A percentile compares a stretch with the other conserved stretches of the same genome.
phyloP scores from a whole-genome alignment of 495 filamentous ascomycete species.

The Aspergillus saccharolyticus region DNA sequence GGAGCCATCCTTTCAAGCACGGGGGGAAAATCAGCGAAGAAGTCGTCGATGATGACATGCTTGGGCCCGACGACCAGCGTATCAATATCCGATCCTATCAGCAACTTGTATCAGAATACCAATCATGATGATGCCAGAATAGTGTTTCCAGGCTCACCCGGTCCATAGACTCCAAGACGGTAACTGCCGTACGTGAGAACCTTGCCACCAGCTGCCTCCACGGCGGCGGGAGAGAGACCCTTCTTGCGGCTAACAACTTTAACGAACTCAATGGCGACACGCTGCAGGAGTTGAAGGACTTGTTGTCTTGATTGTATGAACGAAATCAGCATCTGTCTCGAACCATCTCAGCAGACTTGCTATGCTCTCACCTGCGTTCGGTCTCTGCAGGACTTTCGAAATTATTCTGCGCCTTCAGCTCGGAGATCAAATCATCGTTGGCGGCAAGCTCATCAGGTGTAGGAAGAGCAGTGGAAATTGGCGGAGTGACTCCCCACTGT shows the following conservation, averaged over 20 bases:
- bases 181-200: slow-evolving; percentile 96
- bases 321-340: slow-evolving; percentile 8
- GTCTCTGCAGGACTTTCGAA: slow-evolving; percentile 81
- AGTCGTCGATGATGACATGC: slow-evolving; percentile 80
- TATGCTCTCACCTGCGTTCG: slow-evolving; percentile 57
- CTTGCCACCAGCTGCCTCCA: slow-evolving; percentile 79
- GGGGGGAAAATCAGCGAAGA: slow-evolving; percentile 80
- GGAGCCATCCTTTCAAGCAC: slow-evolving; percentile 69
- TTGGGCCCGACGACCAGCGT: slow-evolving; percentile 87
- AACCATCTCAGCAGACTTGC: background rate
- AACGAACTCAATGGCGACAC: slow-evolving; percentile 79
- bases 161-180: slow-evolving; percentile 87
- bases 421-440: slow-evolving; percentile 72
- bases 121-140: background rate
- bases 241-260: slow-evolving; percentile 69
- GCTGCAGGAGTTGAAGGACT: slow-evolving; percentile 67
- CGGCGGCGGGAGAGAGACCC: slow-evolving; percentile 66
- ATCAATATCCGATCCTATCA: slow-evolving; percentile 86
- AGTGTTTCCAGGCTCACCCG: slow-evolving; percentile 44
- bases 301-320: slow-evolving; percentile 25
- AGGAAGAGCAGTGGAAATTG: slow-evolving; percentile 72
- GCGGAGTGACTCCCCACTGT: slow-evolving; percentile 78
- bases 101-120: slow-evolving; percentile 10
- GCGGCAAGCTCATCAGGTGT: slow-evolving; percentile 67
- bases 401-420: slow-evolving; percentile 78